These are phyloP conservation scores for Dryas alaskensis DNA, from an alignment of 306 rosid genomes.

Conservation along the genomic window DNA sequence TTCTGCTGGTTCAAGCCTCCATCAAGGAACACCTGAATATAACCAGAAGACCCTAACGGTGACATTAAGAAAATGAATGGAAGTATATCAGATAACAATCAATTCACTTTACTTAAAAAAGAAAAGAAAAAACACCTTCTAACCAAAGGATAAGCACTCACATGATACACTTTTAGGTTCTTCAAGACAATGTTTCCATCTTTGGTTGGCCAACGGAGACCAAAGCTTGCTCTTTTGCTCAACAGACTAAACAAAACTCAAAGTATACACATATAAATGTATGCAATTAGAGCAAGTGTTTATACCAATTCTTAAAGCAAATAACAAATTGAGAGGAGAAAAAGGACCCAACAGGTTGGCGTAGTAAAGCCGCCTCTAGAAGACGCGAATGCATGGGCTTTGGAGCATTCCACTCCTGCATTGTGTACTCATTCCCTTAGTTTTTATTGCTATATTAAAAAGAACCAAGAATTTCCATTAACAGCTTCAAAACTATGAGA, in stretches of 20 bases:
- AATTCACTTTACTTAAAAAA: neutral
- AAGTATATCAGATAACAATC: conserved; percentile 18
- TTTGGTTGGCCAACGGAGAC: conserved; percentile 73
- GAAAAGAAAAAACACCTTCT: neutral
- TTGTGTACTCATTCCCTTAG: neutral
- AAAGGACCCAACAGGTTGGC: conserved; percentile 46
- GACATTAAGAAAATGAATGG: conserved; percentile 39
- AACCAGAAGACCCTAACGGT: conserved; percentile 59
- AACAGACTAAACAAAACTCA: conserved; percentile 22
- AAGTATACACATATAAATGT: neutral
- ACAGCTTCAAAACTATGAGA: neutral
- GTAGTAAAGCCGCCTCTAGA: conserved; percentile 61
- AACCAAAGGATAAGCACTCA: conserved; percentile 33
- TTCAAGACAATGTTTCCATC: conserved; percentile 60
- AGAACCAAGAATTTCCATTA: conserved; percentile 3
- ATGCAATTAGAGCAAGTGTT: neutral
- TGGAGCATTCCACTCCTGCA: conserved; percentile 75
- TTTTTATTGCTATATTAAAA: neutral
- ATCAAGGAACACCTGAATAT: conserved; percentile 92
- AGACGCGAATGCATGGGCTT: conserved; percentile 69
- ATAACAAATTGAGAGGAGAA: conserved; percentile 7
- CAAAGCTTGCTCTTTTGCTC: conserved; percentile 56
- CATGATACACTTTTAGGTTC: conserved; percentile 50
- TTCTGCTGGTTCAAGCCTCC: conserved; percentile 97
- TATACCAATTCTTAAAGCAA: neutral